A percentile compares a stretch with the other conserved stretches of the same genome.
Evolutionary conservation across 2,329 filamentous ascomycete species (phyloP).

Genomic region (Pezizomycotina sp.): DNA sequence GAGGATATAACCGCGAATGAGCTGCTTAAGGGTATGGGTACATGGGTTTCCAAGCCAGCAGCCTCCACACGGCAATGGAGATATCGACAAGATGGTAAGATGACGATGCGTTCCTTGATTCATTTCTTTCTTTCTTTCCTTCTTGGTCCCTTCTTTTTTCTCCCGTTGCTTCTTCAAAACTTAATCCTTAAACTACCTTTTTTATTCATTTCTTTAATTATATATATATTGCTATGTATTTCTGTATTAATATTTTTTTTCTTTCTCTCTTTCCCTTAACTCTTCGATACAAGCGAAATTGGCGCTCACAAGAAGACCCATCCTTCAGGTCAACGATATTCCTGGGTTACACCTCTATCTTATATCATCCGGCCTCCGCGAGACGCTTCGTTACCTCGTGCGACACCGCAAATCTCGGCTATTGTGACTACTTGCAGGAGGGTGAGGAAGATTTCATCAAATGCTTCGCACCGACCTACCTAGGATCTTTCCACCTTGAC

Average conservation of each 20-base stretch:
- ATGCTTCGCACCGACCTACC: conserved; percentile 84
- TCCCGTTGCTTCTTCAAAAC: neutral
- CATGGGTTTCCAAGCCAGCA: conserved; percentile 73
- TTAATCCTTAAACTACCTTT: conserved; percentile 8
- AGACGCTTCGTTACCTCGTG: conserved; percentile 80
- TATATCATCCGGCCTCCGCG: conserved; percentile 85
- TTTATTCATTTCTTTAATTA: neutral
- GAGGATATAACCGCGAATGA: conserved; percentile 69
- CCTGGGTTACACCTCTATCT: conserved; percentile 90
- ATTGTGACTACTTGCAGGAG: conserved; percentile 92
- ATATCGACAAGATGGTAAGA: conserved; percentile 88
- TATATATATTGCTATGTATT: neutral
- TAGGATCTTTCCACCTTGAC: conserved; percentile 64
- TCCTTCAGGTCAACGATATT: conserved; percentile 78
- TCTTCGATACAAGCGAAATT: conserved; percentile 44
- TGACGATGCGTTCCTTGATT: conserved; percentile 18
- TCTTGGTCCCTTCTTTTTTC: neutral
- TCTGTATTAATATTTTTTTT: conserved; percentile 20
- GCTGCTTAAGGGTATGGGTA: conserved; percentile 61
- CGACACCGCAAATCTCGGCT: conserved; percentile 83
- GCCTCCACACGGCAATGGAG: conserved; percentile 68
- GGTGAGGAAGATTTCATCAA: conserved; percentile 99
- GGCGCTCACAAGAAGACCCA: conserved; percentile 58
- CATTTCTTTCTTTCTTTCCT: neutral
- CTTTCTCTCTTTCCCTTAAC: conserved; percentile 4